Evolutionary conservation across 208 protist genomes (phyloP).

Genomic region (Zelonia costaricensis): DNA sequence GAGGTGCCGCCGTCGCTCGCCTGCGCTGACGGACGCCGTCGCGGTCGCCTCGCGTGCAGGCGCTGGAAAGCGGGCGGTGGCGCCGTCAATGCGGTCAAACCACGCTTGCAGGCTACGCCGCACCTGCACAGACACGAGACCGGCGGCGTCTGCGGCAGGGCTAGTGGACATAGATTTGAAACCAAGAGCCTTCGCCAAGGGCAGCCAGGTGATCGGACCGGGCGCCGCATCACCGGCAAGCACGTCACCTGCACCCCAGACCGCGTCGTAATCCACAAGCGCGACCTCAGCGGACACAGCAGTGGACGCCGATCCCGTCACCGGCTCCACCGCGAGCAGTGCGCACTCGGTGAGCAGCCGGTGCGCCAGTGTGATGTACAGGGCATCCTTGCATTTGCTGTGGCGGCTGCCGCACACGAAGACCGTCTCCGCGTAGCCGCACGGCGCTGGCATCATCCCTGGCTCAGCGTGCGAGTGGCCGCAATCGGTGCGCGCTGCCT

Average conservation of each 20-base stretch:
- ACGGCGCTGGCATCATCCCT: background rate
- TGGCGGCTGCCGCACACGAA: slow-evolving; percentile 9
- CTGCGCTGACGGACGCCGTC: slow-evolving; percentile 1
- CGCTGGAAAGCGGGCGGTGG: slow-evolving; percentile 4
- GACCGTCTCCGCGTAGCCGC: background rate
- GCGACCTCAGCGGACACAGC: too few species aligned
- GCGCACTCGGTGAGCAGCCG: slow-evolving; percentile 9
- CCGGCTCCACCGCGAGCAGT: background rate
- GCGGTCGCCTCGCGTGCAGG: background rate
- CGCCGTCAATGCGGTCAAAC: slow-evolving; percentile 19
- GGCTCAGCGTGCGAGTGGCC: background rate
- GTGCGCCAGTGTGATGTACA: slow-evolving; percentile 9
- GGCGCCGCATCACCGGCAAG: slow-evolving; percentile 20
- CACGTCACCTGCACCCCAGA: slow-evolving; percentile 44
- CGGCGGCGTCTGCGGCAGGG: background rate
- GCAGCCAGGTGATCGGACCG: too few species aligned
- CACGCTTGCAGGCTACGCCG: slow-evolving; percentile 5
- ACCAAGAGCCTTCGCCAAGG: too few species aligned
- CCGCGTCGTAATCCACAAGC: slow-evolving; percentile 45
- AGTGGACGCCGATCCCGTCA: too few species aligned
- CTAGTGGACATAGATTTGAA: background rate
- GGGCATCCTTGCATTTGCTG: slow-evolving; percentile 15
- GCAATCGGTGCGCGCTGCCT: background rate
- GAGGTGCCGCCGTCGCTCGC: slow-evolving; percentile 8
- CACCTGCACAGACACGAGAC: background rate